These are phyloP conservation scores for Phytophthora syringae DNA, from an alignment of 352 stramenopile genomes.

Conservation along the genomic window DNA sequence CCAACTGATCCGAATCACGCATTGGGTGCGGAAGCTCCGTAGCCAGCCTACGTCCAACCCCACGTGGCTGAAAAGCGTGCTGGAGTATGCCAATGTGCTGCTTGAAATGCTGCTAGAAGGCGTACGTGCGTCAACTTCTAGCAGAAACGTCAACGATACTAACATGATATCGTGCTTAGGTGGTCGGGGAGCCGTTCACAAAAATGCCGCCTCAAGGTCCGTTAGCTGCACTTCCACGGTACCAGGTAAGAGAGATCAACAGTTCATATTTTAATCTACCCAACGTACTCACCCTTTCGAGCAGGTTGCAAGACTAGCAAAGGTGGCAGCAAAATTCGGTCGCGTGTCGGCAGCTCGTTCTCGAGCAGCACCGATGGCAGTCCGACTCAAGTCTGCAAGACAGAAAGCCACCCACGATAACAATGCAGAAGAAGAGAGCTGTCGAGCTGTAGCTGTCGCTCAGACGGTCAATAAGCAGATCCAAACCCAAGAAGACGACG, in stretches of 20 bases:
- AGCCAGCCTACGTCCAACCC: constrained; percentile 59
- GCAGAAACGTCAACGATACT: not conserved
- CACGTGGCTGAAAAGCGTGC: constrained; percentile 66
- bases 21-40: constrained; percentile 66
- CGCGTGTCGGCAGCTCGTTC: not conserved
- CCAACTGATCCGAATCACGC: constrained; percentile 63
- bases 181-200: constrained; percentile 59
- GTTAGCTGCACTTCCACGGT: constrained; percentile 51
- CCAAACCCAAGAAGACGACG: constrained; percentile 65
- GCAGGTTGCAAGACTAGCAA: constrained; percentile 35
- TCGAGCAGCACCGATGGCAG: constrained; percentile 2
- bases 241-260: constrained; percentile 36
- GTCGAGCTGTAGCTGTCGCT: constrained; percentile 8
- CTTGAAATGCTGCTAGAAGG: constrained; percentile 62
- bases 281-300: constrained; percentile 1
- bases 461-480: constrained; percentile 51
- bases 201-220: constrained; percentile 72
- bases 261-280: not conserved
- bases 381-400: not conserved
- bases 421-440: constrained; percentile 12
- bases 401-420: constrained; percentile 8
- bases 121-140: constrained; percentile 34
- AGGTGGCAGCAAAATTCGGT: constrained; percentile 9
- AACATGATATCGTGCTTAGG: constrained; percentile 21
- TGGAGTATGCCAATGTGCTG: constrained; percentile 49